A percentile compares a stretch with the other conserved stretches of the same genome.
phyloP scores from a whole-genome alignment of 1,139 yeast genomes.

The Zygosaccharomyces pseudobailii region DNA sequence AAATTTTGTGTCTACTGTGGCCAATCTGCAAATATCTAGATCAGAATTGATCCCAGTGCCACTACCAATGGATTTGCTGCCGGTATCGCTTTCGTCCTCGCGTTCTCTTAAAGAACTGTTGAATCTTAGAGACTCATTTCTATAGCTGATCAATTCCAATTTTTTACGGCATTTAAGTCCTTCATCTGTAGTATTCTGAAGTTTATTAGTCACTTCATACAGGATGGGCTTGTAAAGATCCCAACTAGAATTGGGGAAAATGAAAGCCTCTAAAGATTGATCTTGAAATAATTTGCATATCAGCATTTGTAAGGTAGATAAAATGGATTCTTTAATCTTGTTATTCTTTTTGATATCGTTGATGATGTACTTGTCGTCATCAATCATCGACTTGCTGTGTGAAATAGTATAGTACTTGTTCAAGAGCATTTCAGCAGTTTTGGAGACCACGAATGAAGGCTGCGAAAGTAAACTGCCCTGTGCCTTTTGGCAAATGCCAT shows the following conservation, averaged over 20 bases:
- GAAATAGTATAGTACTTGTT: slow-evolving; percentile 35
- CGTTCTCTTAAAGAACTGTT: slow-evolving; percentile 3
- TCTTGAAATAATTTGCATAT: slow-evolving; percentile 50
- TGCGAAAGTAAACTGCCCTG: slow-evolving; percentile 7
- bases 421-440: slow-evolving; percentile 52
- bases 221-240: slow-evolving; percentile 51
- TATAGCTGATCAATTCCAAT: slow-evolving; percentile 54
- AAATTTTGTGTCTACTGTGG: slow-evolving; percentile 23
- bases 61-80: neutral
- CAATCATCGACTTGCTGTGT: slow-evolving; percentile 34
- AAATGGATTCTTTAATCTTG: slow-evolving; percentile 28
- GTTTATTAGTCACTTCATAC: slow-evolving; percentile 37
- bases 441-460: slow-evolving; percentile 47
- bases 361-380: slow-evolving; percentile 35
- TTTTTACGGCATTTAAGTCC: slow-evolving; percentile 42
- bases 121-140: slow-evolving; percentile 64
- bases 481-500: slow-evolving; percentile 39
- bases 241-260: slow-evolving; percentile 70
- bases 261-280: slow-evolving; percentile 60
- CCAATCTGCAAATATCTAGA: slow-evolving; percentile 13
- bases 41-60: neutral
- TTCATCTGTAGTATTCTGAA: slow-evolving; percentile 28
- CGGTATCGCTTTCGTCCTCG: neutral
- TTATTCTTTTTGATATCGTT: slow-evolving; percentile 38
- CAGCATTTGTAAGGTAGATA: slow-evolving; percentile 32